These are phyloP conservation scores for Pisolithus microcarpus DNA, from an alignment of 768 basidiomycete species.

Conservation along the genomic window DNA sequence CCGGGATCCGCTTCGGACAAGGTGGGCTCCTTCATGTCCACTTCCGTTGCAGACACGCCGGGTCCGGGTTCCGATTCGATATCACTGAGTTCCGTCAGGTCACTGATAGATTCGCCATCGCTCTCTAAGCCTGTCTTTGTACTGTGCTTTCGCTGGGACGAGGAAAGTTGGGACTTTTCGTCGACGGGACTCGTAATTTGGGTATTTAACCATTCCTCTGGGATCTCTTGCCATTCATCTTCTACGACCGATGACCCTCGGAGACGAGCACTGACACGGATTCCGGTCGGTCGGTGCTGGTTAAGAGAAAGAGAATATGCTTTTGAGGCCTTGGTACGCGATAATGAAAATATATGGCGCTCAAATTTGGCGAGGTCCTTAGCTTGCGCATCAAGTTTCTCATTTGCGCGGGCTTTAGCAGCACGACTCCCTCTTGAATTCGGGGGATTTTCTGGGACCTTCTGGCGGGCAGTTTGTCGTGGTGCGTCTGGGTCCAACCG, in stretches of 20 bases:
- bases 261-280: conserved; percentile 59
- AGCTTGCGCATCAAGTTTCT: conserved; percentile 60
- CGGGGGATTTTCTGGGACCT: conserved; percentile 9
- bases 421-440: conserved; percentile 47
- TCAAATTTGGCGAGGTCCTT: conserved; percentile 60
- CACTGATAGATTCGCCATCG: conserved; percentile 59
- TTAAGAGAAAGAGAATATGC: conserved; percentile 9
- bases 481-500: conserved; percentile 12
- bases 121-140: conserved; percentile 53
- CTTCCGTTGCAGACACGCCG: background rate
- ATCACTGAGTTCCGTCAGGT: conserved; percentile 68
- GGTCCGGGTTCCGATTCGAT: conserved; percentile 18
- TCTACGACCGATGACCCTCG: conserved; percentile 48
- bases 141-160: conserved; percentile 7
- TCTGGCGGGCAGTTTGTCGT: conserved; percentile 11
- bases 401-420: conserved; percentile 66
- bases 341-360: conserved; percentile 30
- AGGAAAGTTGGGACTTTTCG: conserved; percentile 4
- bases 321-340: conserved; percentile 8
- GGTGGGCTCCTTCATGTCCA: conserved; percentile 3
- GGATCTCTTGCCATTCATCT: conserved; percentile 71
- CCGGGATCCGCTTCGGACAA: conserved; percentile 9
- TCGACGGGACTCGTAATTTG: conserved; percentile 14
- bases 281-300: conserved; percentile 40
- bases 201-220: conserved; percentile 56